These are phyloP conservation scores for Cyclotella cryptica DNA, from an alignment of 108 stramenopile genomes.

Conservation along the genomic window DNA sequence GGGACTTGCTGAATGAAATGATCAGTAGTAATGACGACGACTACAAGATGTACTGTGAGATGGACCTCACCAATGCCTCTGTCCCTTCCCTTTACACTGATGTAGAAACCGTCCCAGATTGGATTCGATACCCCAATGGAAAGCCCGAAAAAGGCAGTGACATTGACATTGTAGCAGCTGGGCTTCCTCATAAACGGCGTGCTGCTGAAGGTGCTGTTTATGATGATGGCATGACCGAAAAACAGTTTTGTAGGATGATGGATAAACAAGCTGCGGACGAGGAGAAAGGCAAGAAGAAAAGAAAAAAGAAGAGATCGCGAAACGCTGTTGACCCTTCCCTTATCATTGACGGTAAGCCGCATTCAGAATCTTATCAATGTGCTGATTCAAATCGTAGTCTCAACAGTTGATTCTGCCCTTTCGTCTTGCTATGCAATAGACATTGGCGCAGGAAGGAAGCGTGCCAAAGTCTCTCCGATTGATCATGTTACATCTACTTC, in stretches of 20 bases:
- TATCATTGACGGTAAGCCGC: constrained; percentile 18
- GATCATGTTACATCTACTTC: constrained; percentile 20
- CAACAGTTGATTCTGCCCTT: no score
- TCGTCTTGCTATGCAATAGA: neutral
- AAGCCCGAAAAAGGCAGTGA: constrained; percentile 47
- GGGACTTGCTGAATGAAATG: constrained; percentile 77
- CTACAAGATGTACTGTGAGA: constrained; percentile 81
- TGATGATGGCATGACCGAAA: constrained; percentile 94
- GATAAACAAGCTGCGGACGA: constrained; percentile 78
- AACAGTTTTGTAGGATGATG: constrained; percentile 90
- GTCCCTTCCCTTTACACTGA: constrained; percentile 60
- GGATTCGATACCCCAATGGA: constrained; percentile 70
- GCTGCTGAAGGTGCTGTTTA: constrained; percentile 78
- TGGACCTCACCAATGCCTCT: constrained; percentile 64
- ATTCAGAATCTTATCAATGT: no score
- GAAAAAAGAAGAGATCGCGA: constrained; percentile 54
- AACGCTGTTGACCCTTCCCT: constrained; percentile 53
- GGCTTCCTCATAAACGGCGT: constrained; percentile 64
- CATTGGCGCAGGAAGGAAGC: constrained; percentile 27
- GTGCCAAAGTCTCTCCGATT: constrained; percentile 31
- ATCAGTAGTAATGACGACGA: constrained; percentile 93
- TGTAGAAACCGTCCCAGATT: constrained; percentile 79
- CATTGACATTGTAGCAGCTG: constrained; percentile 23
- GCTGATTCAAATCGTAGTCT: no score
- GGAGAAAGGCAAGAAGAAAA: constrained; percentile 56